A percentile compares a stretch with the other conserved stretches of the same genome.
Conservation (phyloP, 331 rosid species). For the Prunus yedoensis region DNA sequence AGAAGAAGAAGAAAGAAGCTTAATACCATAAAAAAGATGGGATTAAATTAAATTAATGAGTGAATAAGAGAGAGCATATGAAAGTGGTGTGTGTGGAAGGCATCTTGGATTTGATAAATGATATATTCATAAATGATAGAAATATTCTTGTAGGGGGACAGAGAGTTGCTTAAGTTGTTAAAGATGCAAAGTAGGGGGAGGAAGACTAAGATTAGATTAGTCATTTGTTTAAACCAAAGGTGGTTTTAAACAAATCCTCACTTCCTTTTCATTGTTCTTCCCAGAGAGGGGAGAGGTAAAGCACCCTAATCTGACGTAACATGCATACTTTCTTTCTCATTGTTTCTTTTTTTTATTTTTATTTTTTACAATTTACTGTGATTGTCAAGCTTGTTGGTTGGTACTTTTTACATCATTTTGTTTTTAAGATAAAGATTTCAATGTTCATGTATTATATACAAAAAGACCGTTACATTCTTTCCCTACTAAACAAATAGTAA, state of each 20-base stretch:
- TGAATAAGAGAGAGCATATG: constrained; percentile 13
- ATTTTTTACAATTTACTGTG: constrained; percentile 7
- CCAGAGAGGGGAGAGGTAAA: constrained; percentile 9
- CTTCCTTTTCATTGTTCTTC: constrained; percentile 27
- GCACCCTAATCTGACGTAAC: background rate
- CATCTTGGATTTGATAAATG: constrained; percentile 31
- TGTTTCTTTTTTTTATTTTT: background rate
- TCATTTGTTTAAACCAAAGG: constrained; percentile 25
- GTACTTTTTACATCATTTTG: background rate
- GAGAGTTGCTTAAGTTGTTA: constrained; percentile 38
- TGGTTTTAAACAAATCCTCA: constrained; percentile 25
- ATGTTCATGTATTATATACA: background rate
- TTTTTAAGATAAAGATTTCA: background rate
- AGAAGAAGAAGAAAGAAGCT: background rate
- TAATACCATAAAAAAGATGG: constrained; percentile 8
- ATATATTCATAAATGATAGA: constrained; percentile 13
- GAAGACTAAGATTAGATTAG: constrained; percentile 7
- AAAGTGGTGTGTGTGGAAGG: constrained; percentile 32
- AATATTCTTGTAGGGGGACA: constrained; percentile 41
- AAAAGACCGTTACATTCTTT: background rate
- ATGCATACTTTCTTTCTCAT: constrained; percentile 1
- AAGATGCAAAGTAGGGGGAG: constrained; percentile 39
- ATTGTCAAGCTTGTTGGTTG: constrained; percentile 1
- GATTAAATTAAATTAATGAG: constrained; percentile 6
- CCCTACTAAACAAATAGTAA: background rate